Base-by-base conservation (phyloP, 2,329 filamentous ascomycete genomes). In the Chaetomiaceae sp. region DNA sequence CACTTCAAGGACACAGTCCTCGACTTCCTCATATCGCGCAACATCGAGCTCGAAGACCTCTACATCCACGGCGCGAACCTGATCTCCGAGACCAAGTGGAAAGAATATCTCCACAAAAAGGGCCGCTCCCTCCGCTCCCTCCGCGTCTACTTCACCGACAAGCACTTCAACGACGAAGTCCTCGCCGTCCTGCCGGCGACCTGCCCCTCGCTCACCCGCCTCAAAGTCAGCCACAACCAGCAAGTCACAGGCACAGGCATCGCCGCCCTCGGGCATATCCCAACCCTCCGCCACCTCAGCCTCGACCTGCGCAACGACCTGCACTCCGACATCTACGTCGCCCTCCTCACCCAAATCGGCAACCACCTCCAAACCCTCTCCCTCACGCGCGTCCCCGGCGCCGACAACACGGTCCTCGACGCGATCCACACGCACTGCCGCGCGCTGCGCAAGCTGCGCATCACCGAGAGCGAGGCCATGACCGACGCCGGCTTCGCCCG, bases 1-100 rank as follows among this genome's bases (percentile, higher is more conserved):
- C 91, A 96, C 63, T 86, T 96, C 74, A 96, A 95, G 68, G 87
- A 96, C 62, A 75, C 76, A 34, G 86, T 90, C 37, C 78, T 96
- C 67, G 81, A 89, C 46, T 96, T 92, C 65, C 79, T 96, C 62
- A 73, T 88, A 17, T 82, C 83, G 49, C 86, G 88, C 42, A 78
- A 86, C 44, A 78, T 82, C 44, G 69, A 78, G 8, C 73, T 96
- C n/a, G 79, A 83, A 53, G 77, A 82, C 50, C 74, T 97, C 38
- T 87, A 89, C 56, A 76, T 97, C 0, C 85, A 93, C 56, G 88
- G 89, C 10, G 83, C 89, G 9, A 97, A 96, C 58, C 79, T 97
- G 1, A 73, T 97, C 14, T 83, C 85, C 9, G 83, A 93, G 54
- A 73, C 77, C 4, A 83, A 82, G 63, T 96, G 91, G 91, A 75